Evolutionary conservation across 2,329 filamentous ascomycete genomes (phyloP).

Genomic region (Fusarium sp.): DNA sequence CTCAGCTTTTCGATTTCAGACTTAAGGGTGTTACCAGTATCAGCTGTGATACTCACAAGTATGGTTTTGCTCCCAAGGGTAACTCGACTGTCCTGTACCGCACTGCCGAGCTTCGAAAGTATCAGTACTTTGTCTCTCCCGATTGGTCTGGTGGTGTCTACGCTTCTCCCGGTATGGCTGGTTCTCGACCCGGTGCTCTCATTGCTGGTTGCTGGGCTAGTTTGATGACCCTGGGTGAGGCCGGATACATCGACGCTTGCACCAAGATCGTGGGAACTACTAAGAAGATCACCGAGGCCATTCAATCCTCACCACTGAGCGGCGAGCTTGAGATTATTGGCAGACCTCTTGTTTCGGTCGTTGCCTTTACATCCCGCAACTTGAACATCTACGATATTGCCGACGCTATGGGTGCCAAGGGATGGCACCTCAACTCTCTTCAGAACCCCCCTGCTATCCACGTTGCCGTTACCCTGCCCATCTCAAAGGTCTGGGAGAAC

Average conservation of each 20-base stretch:
- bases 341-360: constrained; percentile 86
- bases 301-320: constrained; percentile 77
- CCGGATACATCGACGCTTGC: constrained; percentile 88
- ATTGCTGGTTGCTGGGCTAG: constrained; percentile 97
- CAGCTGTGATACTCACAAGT: constrained; percentile 98
- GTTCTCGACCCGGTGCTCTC: constrained; percentile 89
- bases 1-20: constrained; percentile 90
- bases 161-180: constrained; percentile 90
- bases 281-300: constrained; percentile 82
- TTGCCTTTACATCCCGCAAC: constrained; percentile 86
- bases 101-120: constrained; percentile 78
- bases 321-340: constrained; percentile 84
- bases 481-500: constrained; percentile 82
- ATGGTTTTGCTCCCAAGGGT: constrained; percentile 97
- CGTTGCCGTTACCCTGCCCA: constrained; percentile 90
- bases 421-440: constrained; percentile 96
- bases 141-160: constrained; percentile 98
- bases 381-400: constrained; percentile 95
- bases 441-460: constrained; percentile 94
- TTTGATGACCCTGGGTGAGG: constrained; percentile 87
- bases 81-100: constrained; percentile 96
- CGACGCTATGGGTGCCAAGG: constrained; percentile 83
- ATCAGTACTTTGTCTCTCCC: constrained; percentile 96
- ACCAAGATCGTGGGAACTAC: constrained; percentile 87
- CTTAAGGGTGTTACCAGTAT: constrained; percentile 95